A percentile compares a stretch with the other conserved stretches of the same genome.
These are phyloP conservation scores for Penicillium nordicum DNA, from an alignment of 2,329 filamentous ascomycete species.

Conservation along the genomic window DNA sequence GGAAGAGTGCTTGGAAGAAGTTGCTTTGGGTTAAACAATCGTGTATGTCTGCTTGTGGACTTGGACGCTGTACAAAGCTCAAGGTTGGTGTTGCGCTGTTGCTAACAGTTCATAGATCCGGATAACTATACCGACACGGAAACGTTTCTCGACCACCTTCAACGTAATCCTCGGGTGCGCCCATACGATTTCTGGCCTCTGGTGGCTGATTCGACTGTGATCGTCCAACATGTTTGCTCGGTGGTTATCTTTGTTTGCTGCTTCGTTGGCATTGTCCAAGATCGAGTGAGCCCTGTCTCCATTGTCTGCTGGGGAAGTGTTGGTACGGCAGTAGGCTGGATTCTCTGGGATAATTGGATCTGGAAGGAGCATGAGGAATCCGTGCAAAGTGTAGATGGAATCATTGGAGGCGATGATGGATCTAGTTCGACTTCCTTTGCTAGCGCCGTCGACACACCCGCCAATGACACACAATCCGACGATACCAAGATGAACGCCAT, in stretches of 20 bases:
- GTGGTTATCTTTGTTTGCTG: constrained; percentile 92
- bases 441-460: constrained; percentile 31
- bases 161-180: constrained; percentile 86
- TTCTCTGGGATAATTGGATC: constrained; percentile 89
- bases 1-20: constrained; percentile 85
- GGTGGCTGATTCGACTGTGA: constrained; percentile 90
- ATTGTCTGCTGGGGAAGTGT: constrained; percentile 82
- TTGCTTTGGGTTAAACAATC: constrained; percentile 96
- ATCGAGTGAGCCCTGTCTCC: constrained; percentile 82
- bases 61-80: not conserved
- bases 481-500: constrained; percentile 32
- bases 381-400: constrained; percentile 26
- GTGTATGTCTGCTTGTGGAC: constrained; percentile 53
- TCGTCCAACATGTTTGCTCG: constrained; percentile 93
- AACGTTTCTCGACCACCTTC: constrained; percentile 92
- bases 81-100: not conserved
- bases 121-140: constrained; percentile 98
- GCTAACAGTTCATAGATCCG: constrained; percentile 59
- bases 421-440: constrained; percentile 41
- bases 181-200: constrained; percentile 98
- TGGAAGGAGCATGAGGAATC: constrained; percentile 60
- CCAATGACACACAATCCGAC: constrained; percentile 26
- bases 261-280: constrained; percentile 85
- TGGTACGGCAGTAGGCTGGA: constrained; percentile 81
- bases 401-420: constrained; percentile 36